These are phyloP conservation scores for Penicillium sp. DNA, from an alignment of 2,329 filamentous ascomycete species.

Conservation along the genomic window DNA sequence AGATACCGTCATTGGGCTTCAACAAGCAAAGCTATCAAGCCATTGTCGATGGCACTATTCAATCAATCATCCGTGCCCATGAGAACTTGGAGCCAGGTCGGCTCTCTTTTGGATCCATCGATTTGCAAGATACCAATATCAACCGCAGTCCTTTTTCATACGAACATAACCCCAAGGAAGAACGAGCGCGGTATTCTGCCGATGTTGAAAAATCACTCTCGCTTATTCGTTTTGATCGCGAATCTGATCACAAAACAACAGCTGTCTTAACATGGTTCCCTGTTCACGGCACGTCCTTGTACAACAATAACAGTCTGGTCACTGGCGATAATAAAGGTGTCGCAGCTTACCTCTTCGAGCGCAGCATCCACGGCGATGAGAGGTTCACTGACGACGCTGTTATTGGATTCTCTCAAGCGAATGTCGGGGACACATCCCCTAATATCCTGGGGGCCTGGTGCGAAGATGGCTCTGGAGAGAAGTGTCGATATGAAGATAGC, in stretches of 20 bases:
- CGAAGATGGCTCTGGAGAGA: constrained; percentile 70
- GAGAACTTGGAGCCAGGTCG: constrained; percentile 67
- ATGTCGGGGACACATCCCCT: constrained; percentile 85
- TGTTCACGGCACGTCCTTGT: constrained; percentile 85
- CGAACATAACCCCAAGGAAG: constrained; percentile 74
- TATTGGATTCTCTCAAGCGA: constrained; percentile 88
- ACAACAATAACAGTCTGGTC: constrained; percentile 86
- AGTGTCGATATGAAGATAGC: constrained; percentile 64
- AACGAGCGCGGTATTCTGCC: constrained; percentile 65
- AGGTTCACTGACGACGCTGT: constrained; percentile 68
- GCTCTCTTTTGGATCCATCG: constrained; percentile 66
- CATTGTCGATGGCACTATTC: constrained; percentile 79
- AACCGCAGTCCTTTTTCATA: constrained; percentile 89
- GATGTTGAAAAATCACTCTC: constrained; percentile 76
- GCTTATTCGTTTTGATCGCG: constrained; percentile 72
- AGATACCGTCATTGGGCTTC: constrained; percentile 85
- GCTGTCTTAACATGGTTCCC: constrained; percentile 89
- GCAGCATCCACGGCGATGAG: constrained; percentile 56
- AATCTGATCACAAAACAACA: constrained; percentile 70
- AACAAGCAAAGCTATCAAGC: constrained; percentile 82
- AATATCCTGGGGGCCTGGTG: constrained; percentile 87
- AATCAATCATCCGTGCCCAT: constrained; percentile 81
- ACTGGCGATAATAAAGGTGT: constrained; percentile 97
- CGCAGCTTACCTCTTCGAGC: constrained; percentile 80
- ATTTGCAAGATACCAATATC: constrained; percentile 74